Evolutionary conservation across 306 rosid species (phyloP).

Genomic region (Fragaria iinumae): DNA sequence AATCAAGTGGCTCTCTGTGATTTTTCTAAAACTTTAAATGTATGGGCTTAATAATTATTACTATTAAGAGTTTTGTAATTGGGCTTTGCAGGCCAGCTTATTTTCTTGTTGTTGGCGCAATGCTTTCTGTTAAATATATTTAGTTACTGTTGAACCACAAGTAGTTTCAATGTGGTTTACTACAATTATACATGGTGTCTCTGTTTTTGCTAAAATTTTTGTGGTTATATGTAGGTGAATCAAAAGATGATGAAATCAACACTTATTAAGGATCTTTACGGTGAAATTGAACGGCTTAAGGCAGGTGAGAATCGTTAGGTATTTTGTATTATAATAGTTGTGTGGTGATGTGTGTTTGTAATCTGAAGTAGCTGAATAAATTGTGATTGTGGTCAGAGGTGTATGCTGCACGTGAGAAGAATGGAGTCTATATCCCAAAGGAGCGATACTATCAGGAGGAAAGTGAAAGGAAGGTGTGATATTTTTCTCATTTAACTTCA

Average conservation of each 20-base stretch:
- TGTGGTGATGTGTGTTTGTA: slow-evolving; percentile 8
- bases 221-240: slow-evolving; percentile 52
- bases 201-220: background rate
- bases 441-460: slow-evolving; percentile 92
- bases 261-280: slow-evolving; percentile 91
- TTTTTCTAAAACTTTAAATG: background rate
- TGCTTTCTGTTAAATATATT: background rate
- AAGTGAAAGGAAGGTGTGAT: slow-evolving; percentile 74
- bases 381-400: slow-evolving; percentile 61
- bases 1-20: background rate
- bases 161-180: background rate
- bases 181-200: background rate
- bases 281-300: slow-evolving; percentile 95
- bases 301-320: slow-evolving; percentile 45
- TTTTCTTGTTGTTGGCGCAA: background rate
- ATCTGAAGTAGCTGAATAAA: slow-evolving; percentile 4
- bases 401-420: slow-evolving; percentile 94
- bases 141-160: background rate
- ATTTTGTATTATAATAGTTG: slow-evolving; percentile 8
- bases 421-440: slow-evolving; percentile 93
- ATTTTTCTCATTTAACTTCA: background rate
- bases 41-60: background rate
- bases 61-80: too few relatives aligned
- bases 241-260: slow-evolving; percentile 99
- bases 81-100: background rate